Conservation (phyloP, 768 basidiomycete species). For the Russula griseocarnosa region DNA sequence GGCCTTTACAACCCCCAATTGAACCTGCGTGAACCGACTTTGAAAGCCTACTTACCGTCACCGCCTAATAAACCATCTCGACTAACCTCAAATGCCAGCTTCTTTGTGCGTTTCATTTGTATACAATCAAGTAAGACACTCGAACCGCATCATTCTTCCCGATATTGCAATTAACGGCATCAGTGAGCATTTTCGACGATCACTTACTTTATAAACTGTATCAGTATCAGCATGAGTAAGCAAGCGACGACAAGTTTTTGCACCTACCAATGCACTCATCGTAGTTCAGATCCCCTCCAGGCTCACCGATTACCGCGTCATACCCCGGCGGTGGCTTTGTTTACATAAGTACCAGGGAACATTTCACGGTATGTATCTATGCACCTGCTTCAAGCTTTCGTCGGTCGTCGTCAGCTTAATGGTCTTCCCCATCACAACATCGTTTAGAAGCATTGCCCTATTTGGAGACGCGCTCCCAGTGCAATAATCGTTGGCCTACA, state of each 20-base stretch:
- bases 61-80: not conserved
- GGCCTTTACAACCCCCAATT: too few relatives aligned
- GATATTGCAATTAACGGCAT: slow-evolving; percentile 3
- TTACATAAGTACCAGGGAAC: not conserved
- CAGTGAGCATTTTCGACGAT: not conserved
- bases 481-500: slow-evolving; percentile 31
- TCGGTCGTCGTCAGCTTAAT: slow-evolving; percentile 23
- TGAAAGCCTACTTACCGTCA: not conserved
- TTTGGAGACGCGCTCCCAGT: slow-evolving; percentile 20
- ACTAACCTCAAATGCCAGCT: too few relatives aligned
- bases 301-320: slow-evolving; percentile 32
- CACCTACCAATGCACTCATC: slow-evolving; percentile 32
- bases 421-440: slow-evolving; percentile 31
- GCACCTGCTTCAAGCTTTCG: slow-evolving; percentile 27
- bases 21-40: not conserved
- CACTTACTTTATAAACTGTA: slow-evolving; percentile 29
- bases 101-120: too few relatives aligned
- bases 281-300: slow-evolving; percentile 32
- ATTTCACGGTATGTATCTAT: not conserved
- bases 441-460: slow-evolving; percentile 30
- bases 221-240: not conserved
- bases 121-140: too few relatives aligned
- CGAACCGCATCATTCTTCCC: slow-evolving; percentile 32
- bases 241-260: not conserved
- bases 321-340: slow-evolving; percentile 30